Conservation (phyloP, 805 yeast species). For the Spathaspora passalidarum region DNA sequence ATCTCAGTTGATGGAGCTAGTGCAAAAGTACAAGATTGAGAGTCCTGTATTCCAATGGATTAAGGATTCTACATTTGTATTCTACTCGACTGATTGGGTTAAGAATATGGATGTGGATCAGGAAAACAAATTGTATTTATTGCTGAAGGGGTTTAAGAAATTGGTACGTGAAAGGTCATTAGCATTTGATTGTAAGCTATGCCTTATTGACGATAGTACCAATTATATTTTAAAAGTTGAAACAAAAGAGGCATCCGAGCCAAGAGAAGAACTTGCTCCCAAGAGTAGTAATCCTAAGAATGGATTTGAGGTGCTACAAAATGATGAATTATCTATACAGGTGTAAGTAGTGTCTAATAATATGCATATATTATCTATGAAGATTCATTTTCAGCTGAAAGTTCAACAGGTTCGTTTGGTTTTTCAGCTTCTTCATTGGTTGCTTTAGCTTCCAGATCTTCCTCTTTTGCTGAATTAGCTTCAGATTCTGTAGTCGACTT, state of each 20-base stretch:
- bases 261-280: background rate
- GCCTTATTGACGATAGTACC: constrained; percentile 35
- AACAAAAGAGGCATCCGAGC: background rate
- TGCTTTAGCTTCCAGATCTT: background rate
- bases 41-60: constrained; percentile 37
- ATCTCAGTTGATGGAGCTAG: constrained; percentile 19
- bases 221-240: constrained; percentile 17
- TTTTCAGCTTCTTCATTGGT: background rate
- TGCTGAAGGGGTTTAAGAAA: constrained; percentile 34
- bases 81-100: constrained; percentile 33
- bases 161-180: constrained; percentile 37
- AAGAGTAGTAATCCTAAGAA: constrained; percentile 3
- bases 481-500: constrained; percentile 1
- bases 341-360: background rate
- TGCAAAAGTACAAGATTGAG: constrained; percentile 15
- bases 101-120: constrained; percentile 31
- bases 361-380: background rate
- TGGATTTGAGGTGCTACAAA: constrained; percentile 8
- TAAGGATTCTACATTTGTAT: constrained; percentile 39
- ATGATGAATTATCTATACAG: background rate
- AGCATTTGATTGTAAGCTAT: constrained; percentile 49
- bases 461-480: background rate
- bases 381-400: too few species aligned
- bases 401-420: too few species aligned
- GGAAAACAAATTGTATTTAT: constrained; percentile 40